phyloP scores from a whole-genome alignment of 768 basidiomycete genomes.

The Pleurotus pulmonarius region DNA sequence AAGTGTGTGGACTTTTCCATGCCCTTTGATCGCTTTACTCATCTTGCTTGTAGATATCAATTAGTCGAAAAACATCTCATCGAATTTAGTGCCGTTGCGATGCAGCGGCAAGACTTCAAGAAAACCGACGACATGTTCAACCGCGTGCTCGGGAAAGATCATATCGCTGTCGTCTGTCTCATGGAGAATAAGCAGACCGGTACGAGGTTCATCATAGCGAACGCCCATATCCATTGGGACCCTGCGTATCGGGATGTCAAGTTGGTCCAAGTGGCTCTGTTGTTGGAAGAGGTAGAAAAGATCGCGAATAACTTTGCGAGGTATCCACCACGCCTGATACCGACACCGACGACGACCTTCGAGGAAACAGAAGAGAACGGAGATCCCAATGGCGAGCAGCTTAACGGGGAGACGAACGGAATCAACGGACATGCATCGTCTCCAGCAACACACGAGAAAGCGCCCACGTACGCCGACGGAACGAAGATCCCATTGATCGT shows the following conservation, averaged over 20 bases:
- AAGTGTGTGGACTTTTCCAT: slow-evolving; percentile 52
- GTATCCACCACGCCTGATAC: slow-evolving; percentile 62
- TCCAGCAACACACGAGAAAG: slow-evolving; percentile 35
- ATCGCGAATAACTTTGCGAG: slow-evolving; percentile 79
- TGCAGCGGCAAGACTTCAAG: slow-evolving; percentile 92
- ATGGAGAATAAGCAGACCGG: slow-evolving; percentile 88
- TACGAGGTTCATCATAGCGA: slow-evolving; percentile 83
- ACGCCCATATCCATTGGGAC: slow-evolving; percentile 93
- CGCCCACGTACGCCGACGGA: slow-evolving; percentile 77
- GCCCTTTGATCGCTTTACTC: not conserved
- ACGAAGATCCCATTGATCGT: slow-evolving; percentile 88
- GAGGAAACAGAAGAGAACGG: slow-evolving; percentile 15
- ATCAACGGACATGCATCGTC: slow-evolving; percentile 8
- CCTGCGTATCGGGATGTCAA: slow-evolving; percentile 93
- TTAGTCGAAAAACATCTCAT: slow-evolving; percentile 91
- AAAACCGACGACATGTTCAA: slow-evolving; percentile 99
- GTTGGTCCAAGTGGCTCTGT: slow-evolving; percentile 89
- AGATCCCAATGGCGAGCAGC: slow-evolving; percentile 13
- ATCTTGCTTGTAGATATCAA: slow-evolving; percentile 57
- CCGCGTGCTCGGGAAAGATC: slow-evolving; percentile 91
- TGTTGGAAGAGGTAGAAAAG: slow-evolving; percentile 92
- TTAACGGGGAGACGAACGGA: slow-evolving; percentile 2
- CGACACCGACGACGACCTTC: slow-evolving; percentile 25
- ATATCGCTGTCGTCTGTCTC: slow-evolving; percentile 84
- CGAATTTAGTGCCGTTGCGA: slow-evolving; percentile 90